phyloP scores from a whole-genome alignment of 2,329 filamentous ascomycete species.

The Balansia obtecta region DNA sequence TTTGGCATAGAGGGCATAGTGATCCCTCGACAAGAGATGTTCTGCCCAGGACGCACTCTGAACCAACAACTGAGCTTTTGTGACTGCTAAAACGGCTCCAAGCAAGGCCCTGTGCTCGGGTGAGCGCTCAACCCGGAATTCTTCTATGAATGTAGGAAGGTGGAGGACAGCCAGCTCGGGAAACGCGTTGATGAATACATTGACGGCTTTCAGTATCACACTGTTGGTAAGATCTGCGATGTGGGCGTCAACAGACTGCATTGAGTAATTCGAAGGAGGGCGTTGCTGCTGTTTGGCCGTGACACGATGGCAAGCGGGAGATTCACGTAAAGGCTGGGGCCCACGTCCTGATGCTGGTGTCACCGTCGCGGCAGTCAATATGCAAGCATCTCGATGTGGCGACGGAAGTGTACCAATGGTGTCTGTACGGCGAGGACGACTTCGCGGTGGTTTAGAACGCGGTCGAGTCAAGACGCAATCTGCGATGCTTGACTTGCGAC shows the following conservation, averaged over 20 bases:
- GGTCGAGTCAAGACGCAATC: conserved; percentile 17
- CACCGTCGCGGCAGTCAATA: neutral
- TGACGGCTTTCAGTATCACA: conserved; percentile 19
- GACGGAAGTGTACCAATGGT: neutral
- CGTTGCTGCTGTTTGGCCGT: neutral
- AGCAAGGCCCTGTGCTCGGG: conserved; percentile 18
- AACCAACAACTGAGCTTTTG: conserved; percentile 19
- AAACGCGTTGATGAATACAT: conserved; percentile 22
- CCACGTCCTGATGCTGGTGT: neutral
- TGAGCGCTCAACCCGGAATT: conserved; percentile 10
- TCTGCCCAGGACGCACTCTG: conserved; percentile 17
- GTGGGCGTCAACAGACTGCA: conserved; percentile 12
- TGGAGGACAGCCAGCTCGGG: conserved; percentile 22
- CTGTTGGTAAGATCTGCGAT: conserved; percentile 14
- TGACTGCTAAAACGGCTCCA: conserved; percentile 17
- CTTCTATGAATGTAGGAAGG: conserved; percentile 18
- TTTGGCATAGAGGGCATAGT: conserved; percentile 20
- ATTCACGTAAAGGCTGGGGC: neutral
- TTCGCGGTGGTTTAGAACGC: conserved; percentile 1
- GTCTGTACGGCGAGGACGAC: conserved; percentile 2
- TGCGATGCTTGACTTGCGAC: conserved; percentile 13
- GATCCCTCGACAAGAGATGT: conserved; percentile 17
- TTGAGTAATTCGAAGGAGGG: neutral
- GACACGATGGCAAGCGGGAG: neutral
- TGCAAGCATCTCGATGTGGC: neutral